Percentiles rank a stretch among this genome's conserved stretches.
Conservation (phyloP, 805 yeast species). For the Middelhovenomyces tepae region DNA sequence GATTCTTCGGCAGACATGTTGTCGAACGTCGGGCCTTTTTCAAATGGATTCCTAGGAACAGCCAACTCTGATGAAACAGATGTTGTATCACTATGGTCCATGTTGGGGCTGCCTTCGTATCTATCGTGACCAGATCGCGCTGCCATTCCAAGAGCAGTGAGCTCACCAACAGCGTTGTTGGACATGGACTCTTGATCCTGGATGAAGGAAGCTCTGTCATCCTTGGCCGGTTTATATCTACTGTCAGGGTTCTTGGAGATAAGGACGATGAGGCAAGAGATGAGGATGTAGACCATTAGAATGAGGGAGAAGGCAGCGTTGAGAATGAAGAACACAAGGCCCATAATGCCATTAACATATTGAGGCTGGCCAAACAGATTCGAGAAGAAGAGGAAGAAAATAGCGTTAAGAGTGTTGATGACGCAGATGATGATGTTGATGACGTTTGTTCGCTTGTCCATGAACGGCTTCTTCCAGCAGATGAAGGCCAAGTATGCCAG, state of each 20-base stretch:
- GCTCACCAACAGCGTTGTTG: slow-evolving; percentile 29
- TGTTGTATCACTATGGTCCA: too few relatives aligned
- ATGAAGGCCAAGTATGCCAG: slow-evolving; percentile 56
- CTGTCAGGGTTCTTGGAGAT: slow-evolving; percentile 82
- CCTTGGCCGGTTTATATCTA: slow-evolving; percentile 79
- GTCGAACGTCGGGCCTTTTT: too few relatives aligned
- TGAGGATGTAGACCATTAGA: slow-evolving; percentile 60
- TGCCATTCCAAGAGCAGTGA: slow-evolving; percentile 69
- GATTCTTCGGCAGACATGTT: too few relatives aligned
- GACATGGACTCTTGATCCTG: slow-evolving; percentile 31
- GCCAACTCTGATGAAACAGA: too few relatives aligned
- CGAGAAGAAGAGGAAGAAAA: slow-evolving; percentile 78
- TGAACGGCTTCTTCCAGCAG: slow-evolving; percentile 60
- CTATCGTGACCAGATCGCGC: slow-evolving; percentile 73
- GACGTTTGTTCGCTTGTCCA: slow-evolving; percentile 76
- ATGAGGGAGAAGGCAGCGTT: slow-evolving; percentile 84
- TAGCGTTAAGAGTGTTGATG: slow-evolving; percentile 69
- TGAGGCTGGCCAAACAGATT: slow-evolving; percentile 74
- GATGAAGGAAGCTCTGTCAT: slow-evolving; percentile 81
- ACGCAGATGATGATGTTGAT: slow-evolving; percentile 64
- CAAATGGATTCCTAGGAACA: too few relatives aligned
- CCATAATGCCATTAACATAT: slow-evolving; percentile 78
- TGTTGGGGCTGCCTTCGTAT: too few relatives aligned
- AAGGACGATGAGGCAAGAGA: slow-evolving; percentile 51
- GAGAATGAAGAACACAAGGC: slow-evolving; percentile 78